A percentile compares a stretch with the other conserved stretches of the same genome.
Evolutionary conservation across 805 yeast species (phyloP).

Genomic region (Priceomyces medius): DNA sequence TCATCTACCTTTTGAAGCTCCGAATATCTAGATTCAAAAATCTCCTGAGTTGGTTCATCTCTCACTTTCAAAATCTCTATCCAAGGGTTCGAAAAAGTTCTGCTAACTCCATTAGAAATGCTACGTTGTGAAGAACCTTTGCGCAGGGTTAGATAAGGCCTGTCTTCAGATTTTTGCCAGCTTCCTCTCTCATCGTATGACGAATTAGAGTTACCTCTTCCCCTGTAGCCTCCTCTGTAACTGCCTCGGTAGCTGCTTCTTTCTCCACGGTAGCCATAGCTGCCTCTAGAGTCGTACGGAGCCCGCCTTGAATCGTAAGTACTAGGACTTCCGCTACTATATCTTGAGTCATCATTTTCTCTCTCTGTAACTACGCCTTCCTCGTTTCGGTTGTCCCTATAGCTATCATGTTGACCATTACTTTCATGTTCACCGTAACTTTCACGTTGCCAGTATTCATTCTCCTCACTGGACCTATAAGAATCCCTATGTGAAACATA

Average conservation of each 20-base stretch:
- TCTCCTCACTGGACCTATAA: not conserved
- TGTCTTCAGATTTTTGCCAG: not conserved
- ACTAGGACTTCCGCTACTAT: not conserved
- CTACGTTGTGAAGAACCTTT: not conserved
- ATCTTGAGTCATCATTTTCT: not conserved
- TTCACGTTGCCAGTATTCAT: not conserved
- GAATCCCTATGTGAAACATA: not conserved
- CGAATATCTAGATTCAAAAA: conserved; percentile 23
- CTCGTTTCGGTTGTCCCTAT: not conserved
- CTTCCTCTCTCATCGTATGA: not conserved
- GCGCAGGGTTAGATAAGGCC: not conserved
- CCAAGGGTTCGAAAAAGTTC: conserved; percentile 30
- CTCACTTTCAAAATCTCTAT: conserved; percentile 26
- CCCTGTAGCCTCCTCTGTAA: conserved; percentile 4
- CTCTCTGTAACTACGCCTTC: not conserved
- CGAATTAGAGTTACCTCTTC: conserved; percentile 4
- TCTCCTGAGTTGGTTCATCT: conserved; percentile 23
- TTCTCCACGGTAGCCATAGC: conserved; percentile 4
- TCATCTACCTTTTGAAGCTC: conserved; percentile 25
- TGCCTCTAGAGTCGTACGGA: conserved; percentile 1
- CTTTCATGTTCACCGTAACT: not conserved
- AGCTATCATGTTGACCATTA: not conserved
- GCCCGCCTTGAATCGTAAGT: not conserved
- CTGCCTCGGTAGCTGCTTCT: conserved; percentile 11
- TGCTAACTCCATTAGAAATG: conserved; percentile 1